Base-by-base conservation (phyloP, 2,329 filamentous ascomycete genomes). In the Verticillium dahliae region DNA sequence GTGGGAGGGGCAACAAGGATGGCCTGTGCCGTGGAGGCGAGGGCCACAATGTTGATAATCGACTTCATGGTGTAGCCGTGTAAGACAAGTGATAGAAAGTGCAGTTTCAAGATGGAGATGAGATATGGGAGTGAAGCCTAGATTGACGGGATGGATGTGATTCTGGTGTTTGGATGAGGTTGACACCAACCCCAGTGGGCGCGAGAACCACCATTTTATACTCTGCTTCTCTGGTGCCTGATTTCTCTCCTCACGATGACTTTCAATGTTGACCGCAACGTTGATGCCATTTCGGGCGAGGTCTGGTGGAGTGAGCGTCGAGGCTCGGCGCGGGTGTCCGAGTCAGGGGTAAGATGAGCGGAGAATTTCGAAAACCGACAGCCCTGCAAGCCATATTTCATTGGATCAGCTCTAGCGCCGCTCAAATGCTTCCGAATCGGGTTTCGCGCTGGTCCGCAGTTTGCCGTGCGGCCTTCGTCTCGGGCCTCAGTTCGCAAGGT, bases 1-100 rank as follows among this genome's bases (percentile, higher is more conserved):
- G 59, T 67, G 0, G 71, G 69, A 1, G 66, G 65, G 1, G 73
- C 68, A 0, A 75, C 62, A 5, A 71, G 58, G 6, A 72, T 22
- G 6, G 71, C 71, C 15, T 64, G 57, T 5, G 65, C 55, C 3
- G 62, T 65, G 0, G 65, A 39, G 10, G 63, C 60, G 3, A 70
- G 34, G 0, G 69, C 35, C 0, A 67, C 54, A 1, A 66, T 22
- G 1, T 66, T 35, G n/a, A 69, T 33, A 9, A 59, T 55, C 18
- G 67, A 50, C 11, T 63, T 64, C 70, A 71, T 72, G 4, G 6
- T 62, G 38, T 22, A 22, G 18, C 18, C 18, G 18, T 22, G 18
- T 31, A 31, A 4, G 27, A 31, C 27, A 31, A 4, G 27, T 31
- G 27, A 31, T 4, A 31, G 7, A 38, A 15, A 41, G 45, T 10